Evolutionary conservation across 345 rosid genomes (phyloP).

Genomic region (Erucastrum elatum): DNA sequence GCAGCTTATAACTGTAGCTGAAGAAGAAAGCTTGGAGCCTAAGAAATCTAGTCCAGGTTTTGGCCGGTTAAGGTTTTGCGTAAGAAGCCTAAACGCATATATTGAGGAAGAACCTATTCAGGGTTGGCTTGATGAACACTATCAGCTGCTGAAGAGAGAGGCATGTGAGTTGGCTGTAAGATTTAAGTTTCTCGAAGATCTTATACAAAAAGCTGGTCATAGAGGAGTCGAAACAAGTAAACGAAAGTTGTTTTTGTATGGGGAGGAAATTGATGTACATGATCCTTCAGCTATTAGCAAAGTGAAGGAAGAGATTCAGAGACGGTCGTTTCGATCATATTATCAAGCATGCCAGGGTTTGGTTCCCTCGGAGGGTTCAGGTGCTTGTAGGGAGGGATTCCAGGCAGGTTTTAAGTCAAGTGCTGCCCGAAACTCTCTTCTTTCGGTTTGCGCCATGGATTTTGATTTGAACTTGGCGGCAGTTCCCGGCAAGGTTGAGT

Average conservation of each 20-base stretch:
- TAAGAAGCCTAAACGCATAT: constrained; percentile 75
- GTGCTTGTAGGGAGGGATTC: constrained; percentile 76
- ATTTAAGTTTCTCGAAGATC: constrained; percentile 76
- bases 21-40: constrained; percentile 64
- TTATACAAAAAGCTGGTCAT: constrained; percentile 45
- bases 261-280: constrained; percentile 58
- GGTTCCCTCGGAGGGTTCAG: constrained; percentile 71
- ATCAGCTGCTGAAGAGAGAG: constrained; percentile 74
- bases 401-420: constrained; percentile 91
- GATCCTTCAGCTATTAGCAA: constrained; percentile 57
- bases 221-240: constrained; percentile 54
- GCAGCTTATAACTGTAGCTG: constrained; percentile 71
- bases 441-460: constrained; percentile 76
- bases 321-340: constrained; percentile 73
- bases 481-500: constrained; percentile 64
- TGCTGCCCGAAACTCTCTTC: constrained; percentile 68
- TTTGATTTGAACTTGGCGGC: constrained; percentile 75
- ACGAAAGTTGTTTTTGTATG: constrained; percentile 52
- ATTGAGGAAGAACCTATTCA: constrained; percentile 97
- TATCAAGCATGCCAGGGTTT: constrained; percentile 82
- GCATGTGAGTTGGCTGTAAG: constrained; percentile 88
- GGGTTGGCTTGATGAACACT: constrained; percentile 99
- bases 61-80: constrained; percentile 70
- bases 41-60: constrained; percentile 72
- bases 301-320: constrained; percentile 70